Evolutionary conservation across 1,284 basidiomycete genomes (phyloP), one percentile per base, ranked within the genome.

Genomic region (Stereum hirsutum): DNA sequence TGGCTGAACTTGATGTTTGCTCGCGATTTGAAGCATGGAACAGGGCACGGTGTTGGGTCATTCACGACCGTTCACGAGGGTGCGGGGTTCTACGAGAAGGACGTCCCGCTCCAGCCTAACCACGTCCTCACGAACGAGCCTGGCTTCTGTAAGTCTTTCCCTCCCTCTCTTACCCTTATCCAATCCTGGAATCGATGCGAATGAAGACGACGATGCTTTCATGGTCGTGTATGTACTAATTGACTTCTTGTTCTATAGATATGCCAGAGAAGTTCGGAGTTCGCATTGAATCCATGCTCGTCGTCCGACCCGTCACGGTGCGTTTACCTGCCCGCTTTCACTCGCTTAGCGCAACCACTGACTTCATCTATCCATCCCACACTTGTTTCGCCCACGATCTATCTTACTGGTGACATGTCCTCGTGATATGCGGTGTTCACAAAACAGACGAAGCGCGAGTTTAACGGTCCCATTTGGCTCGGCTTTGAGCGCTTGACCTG

Each of bases 41-140:
- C 87, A 20, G 87, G 88, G 6, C 87, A 90, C 57, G 88, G 87
- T 15, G 75, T 90, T 50, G 88, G 88, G 15, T 80, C 83, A 25
- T 90, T 83, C 67, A 64, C 89, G 55, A 89, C 75, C 46, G 84
- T 88, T 12, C 84, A 88, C 52, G 83, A 86, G 65, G 84, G 83
- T 5, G 75, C 81, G 2, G 82, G 88, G 40, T 74, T 76, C 26
- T 89, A 89, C 61, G 72, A 73, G 6, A 81, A 72, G 50, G 66
- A 66, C 41, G 70, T 81, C 26, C 72, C 83, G 2, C 73, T 96
- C 15, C 69, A 74, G 37, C 78, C 81, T n/a, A 91, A 90, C 6
- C 81, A 94, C 60, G 82, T 94, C 51, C 77, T 94, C 45, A 92
- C 91, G 27, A 92, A 92, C 54, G 86, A 89, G 59, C 87, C 87